phyloP scores from a whole-genome alignment of 306 rosid species.

The Aeschynomene evenia region DNA sequence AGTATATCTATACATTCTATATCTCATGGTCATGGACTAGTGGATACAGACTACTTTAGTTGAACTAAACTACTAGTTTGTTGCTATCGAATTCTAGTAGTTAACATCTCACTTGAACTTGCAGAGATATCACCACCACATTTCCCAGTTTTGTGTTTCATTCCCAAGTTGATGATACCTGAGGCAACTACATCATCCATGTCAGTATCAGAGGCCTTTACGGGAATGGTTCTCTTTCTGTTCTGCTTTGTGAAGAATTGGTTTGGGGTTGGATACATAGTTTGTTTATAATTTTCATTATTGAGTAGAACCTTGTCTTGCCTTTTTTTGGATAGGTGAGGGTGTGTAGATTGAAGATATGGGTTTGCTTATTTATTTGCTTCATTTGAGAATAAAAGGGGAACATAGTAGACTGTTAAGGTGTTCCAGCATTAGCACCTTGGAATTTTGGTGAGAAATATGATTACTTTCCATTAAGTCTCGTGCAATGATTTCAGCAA shows the following conservation, averaged over 20 bases:
- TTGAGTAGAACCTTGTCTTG: slow-evolving; percentile 20
- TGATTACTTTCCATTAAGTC: slow-evolving; percentile 6
- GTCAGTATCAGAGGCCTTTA: slow-evolving; percentile 27
- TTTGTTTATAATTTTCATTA: slow-evolving; percentile 28
- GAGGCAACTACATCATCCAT: slow-evolving; percentile 34
- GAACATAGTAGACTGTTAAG: slow-evolving; percentile 22
- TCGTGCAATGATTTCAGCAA: slow-evolving; percentile 31
- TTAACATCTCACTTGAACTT: slow-evolving; percentile 24
- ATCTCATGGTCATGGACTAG: neutral
- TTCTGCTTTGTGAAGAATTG: slow-evolving; percentile 24
- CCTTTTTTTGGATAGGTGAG: slow-evolving; percentile 32
- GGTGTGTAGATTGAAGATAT: slow-evolving; percentile 35
- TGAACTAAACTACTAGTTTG: neutral
- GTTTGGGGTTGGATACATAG: slow-evolving; percentile 24
- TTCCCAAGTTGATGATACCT: slow-evolving; percentile 73
- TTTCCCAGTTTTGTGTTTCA: slow-evolving; percentile 81
- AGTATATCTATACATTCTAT: neutral
- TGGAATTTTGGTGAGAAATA: slow-evolving; percentile 28
- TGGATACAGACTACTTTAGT: neutral
- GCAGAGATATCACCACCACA: slow-evolving; percentile 79
- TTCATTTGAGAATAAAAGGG: slow-evolving; percentile 38
- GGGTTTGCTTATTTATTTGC: slow-evolving; percentile 39
- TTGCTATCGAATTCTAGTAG: neutral
- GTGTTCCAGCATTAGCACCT: slow-evolving; percentile 19
- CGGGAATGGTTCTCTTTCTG: slow-evolving; percentile 26